These are phyloP conservation scores for Arthromyces matolae DNA, from an alignment of 768 basidiomycete genomes.

Conservation along the genomic window DNA sequence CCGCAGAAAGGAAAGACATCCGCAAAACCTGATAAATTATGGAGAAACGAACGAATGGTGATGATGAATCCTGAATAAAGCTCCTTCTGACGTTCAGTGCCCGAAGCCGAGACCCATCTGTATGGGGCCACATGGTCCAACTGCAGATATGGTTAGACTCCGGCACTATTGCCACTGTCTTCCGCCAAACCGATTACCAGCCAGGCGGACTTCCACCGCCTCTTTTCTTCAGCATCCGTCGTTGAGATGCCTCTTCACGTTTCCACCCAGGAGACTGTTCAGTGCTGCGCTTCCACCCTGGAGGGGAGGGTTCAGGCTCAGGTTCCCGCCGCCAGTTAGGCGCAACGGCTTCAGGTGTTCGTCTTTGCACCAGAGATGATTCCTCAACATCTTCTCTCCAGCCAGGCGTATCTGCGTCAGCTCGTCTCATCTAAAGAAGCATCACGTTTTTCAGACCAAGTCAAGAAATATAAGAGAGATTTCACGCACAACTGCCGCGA, in stretches of 20 bases:
- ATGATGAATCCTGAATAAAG: background rate
- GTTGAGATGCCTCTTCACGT: conserved; percentile 11
- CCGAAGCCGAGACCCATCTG: conserved; percentile 2
- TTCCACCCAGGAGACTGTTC: conserved; percentile 10
- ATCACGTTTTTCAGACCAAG: too few relatives aligned
- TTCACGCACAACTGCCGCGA: background rate
- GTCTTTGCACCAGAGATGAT: conserved; percentile 8
- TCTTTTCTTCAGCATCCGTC: conserved; percentile 8
- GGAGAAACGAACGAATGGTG: background rate
- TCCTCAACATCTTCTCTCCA: conserved; percentile 6
- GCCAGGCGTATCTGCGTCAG: background rate
- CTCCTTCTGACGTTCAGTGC: background rate
- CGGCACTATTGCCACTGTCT: background rate
- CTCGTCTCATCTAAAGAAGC: too few relatives aligned
- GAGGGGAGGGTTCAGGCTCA: conserved; percentile 4
- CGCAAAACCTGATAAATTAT: background rate
- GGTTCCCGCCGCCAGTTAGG: conserved; percentile 17
- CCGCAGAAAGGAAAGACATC: conserved; percentile 1
- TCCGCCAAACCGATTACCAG: conserved; percentile 4
- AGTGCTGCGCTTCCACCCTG: conserved; percentile 19
- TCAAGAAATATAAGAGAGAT: background rate
- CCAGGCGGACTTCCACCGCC: background rate
- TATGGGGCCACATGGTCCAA: background rate
- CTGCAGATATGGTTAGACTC: background rate
- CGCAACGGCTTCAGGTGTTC: conserved; percentile 11